Percentiles rank a stretch among this genome's conserved stretches.
Evolutionary conservation across 805 yeast species (phyloP).

Genomic region (Saturnispora sekii): DNA sequence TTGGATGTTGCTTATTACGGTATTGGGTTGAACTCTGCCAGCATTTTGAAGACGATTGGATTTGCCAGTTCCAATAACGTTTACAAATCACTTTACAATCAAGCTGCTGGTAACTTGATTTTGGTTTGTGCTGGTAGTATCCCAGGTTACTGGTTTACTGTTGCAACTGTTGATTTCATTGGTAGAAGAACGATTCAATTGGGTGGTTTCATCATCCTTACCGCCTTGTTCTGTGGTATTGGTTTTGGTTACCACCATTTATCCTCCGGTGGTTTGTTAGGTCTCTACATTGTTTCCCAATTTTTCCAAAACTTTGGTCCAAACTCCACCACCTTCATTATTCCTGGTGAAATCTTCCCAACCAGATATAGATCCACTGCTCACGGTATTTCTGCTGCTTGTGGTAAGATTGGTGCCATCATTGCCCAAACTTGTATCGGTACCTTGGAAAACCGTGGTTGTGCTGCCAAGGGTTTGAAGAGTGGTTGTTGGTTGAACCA

Average conservation of each 20-base stretch:
- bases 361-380: constrained; percentile 94
- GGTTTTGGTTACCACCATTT: constrained; percentile 79
- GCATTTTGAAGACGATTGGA: constrained; percentile 75
- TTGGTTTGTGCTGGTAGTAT: constrained; percentile 89
- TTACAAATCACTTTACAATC: constrained; percentile 59
- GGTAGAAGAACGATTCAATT: constrained; percentile 84
- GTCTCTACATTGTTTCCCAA: constrained; percentile 69
- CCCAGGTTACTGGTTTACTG: constrained; percentile 88
- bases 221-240: constrained; percentile 63
- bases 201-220: constrained; percentile 63
- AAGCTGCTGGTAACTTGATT: constrained; percentile 88
- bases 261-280: constrained; percentile 57
- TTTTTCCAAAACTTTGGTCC: constrained; percentile 92
- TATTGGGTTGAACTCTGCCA: constrained; percentile 72
- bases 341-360: constrained; percentile 90
- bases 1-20: constrained; percentile 90
- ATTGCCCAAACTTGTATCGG: constrained; percentile 84
- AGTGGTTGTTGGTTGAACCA: constrained; percentile 77
- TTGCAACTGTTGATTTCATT: constrained; percentile 66
- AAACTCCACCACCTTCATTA: constrained; percentile 81
- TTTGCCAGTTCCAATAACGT: constrained; percentile 65
- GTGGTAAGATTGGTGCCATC: constrained; percentile 89
- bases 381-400: constrained; percentile 89
- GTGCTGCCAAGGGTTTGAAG: constrained; percentile 43
- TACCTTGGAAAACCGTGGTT: constrained; percentile 70